Conservation (phyloP, 2,329 filamentous ascomycete genomes). For the Byssochlamys sp. region DNA sequence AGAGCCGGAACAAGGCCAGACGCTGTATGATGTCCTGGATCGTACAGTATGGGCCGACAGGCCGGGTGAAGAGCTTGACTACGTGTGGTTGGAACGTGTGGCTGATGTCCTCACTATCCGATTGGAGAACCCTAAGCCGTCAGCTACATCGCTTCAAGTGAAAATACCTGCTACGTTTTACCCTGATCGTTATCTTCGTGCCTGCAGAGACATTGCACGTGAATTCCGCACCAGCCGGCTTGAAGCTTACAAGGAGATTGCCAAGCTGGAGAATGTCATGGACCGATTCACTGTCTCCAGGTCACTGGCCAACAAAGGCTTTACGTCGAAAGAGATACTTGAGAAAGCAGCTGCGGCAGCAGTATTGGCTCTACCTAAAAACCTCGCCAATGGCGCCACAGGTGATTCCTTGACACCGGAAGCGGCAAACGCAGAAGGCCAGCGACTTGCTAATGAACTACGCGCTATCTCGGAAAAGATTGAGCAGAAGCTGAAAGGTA, state of each 20-base stretch:
- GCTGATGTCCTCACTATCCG: conserved; percentile 49
- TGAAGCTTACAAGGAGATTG: conserved; percentile 23
- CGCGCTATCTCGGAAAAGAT: conserved; percentile 28
- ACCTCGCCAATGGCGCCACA: conserved; percentile 7
- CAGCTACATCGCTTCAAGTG: conserved; percentile 32
- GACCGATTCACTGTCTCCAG: conserved; percentile 19
- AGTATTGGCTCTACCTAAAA: conserved; percentile 16
- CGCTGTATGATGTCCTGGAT: conserved; percentile 48
- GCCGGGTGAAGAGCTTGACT: conserved; percentile 30
- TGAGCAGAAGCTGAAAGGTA: conserved; percentile 33
- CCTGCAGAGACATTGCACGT: conserved; percentile 39
- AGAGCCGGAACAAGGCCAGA: conserved; percentile 30
- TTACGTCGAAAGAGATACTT: conserved; percentile 23
- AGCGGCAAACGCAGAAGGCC: conserved; percentile 12
- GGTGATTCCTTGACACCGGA: conserved; percentile 10
- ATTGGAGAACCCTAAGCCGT: conserved; percentile 27
- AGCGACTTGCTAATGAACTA: conserved; percentile 26
- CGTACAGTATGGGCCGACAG: conserved; percentile 40
- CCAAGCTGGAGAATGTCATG: conserved; percentile 22
- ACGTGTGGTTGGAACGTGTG: conserved; percentile 39
- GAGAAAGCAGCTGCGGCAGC: conserved; percentile 27
- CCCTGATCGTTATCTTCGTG: conserved; percentile 51
- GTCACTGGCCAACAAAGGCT: conserved; percentile 8
- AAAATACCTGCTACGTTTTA: conserved; percentile 47
- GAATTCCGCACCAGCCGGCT: conserved; percentile 36